Evolutionary conservation across 352 stramenopile species (phyloP), one percentile per base, ranked within the genome.

Genomic region (Phytopythium kandeliae): DNA sequence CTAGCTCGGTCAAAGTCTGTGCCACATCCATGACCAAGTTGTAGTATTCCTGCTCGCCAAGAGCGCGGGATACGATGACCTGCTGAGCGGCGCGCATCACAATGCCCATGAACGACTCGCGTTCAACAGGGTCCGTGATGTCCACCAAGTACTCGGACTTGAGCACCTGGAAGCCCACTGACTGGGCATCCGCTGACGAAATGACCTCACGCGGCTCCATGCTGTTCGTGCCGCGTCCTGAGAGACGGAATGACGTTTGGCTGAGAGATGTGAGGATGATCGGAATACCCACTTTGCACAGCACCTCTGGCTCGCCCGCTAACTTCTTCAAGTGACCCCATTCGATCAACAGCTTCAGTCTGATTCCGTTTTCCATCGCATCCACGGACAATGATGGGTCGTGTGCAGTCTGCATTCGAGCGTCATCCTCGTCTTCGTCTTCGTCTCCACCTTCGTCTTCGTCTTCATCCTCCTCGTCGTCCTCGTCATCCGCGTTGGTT

Each of bases 81-180:
- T 94, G 83, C 53, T 92, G 80, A 0, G 83, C 74, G 4, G 92
- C 83, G 17, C 83, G 78, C 74, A 92, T 87, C 25, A 92, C 77
- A 38, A 94, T 88, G 2, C 83, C 80, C 67, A 91, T 86, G 51
- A 94, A 85, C 15, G 80, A 89, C 52, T 94, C 77, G 6, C 80
- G 80, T 34, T 91, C 73, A 35, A 51, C 42, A 6, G 77, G 70
- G 47, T 94, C 80, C 13, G 72, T 84, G 28, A 89, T 89, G 54
- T 94, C 82, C 2, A 92, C 81, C 17, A 92, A 48, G 38, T 94
- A 94, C 58, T 89, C 66, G 4, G 79, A 91, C 46, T 90, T 90
- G 25, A 94, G 60, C 5, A 89, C 71, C 54, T 92, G 75, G 45
- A 89, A 89, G 15, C 78, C 78, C 37, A 89, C 67, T 0, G 78